Percentiles rank a stretch among this genome's conserved stretches.
Conservation (phyloP, 805 yeast species). For the Zygosaccharomyces siamensis region DNA sequence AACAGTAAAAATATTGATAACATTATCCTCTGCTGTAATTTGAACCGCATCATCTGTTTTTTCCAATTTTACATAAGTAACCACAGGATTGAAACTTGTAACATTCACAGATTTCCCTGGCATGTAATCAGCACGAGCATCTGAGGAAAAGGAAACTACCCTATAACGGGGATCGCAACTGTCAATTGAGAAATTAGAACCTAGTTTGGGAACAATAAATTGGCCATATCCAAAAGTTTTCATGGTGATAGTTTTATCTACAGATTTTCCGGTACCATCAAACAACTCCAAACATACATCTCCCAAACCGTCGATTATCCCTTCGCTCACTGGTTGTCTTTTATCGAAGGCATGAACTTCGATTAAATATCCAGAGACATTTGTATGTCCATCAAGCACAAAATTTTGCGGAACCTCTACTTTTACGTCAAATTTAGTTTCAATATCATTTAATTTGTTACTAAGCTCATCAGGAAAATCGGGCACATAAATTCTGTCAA, state of each 20-base stretch:
- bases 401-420: conserved; percentile 22
- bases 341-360: conserved; percentile 65
- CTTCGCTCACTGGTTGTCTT: conserved; percentile 19
- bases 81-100: conserved; percentile 16
- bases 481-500: conserved; percentile 51
- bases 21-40: not conserved
- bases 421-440: conserved; percentile 22
- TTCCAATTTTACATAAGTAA: conserved; percentile 20
- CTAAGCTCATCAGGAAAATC: conserved; percentile 38
- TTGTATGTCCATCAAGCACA: conserved; percentile 36
- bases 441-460: conserved; percentile 29
- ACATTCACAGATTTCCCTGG: conserved; percentile 15
- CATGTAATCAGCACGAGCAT: conserved; percentile 27
- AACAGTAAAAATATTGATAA: conserved; percentile 23
- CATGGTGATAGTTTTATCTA: conserved; percentile 66
- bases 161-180: conserved; percentile 22
- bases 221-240: conserved; percentile 81
- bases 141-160: conserved; percentile 21
- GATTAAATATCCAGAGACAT: conserved; percentile 51
- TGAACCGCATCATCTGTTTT: not conserved
- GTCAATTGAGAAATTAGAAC: conserved; percentile 12
- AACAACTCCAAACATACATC: conserved; percentile 52
- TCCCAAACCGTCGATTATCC: conserved; percentile 32
- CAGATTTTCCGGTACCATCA: conserved; percentile 15
- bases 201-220: conserved; percentile 33